Base-by-base conservation (phyloP, 805 yeast species). In the Cyberlindnera petersonii region DNA sequence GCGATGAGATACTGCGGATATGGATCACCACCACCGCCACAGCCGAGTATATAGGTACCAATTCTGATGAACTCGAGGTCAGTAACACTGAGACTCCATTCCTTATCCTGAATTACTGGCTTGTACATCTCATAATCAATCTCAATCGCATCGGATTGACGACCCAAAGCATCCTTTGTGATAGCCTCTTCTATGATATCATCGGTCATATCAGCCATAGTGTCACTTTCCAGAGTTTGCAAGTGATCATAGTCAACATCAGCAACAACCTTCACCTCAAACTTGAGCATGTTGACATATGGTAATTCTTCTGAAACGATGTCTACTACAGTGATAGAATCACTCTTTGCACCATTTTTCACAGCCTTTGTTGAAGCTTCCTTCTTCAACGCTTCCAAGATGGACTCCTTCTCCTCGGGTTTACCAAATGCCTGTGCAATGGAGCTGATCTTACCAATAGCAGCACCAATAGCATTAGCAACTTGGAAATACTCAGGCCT, bases 21-120 rank as follows among this genome's bases (percentile, higher is more conserved):
- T 16, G 77, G 76, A 38, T 62, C 64, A 23, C 77, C 77, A 17
- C 77, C 77, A 13, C 77, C 77, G 4, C 76, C 77, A 53, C 72
- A 66, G 3, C 77, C 77, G 4, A 72, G 59, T 39, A 71, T 68
- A 44, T 71, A 71, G 16, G 66, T 55, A 9, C 77, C 77, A 33
- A 68, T 59, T 18, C 65, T 50, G 11, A 72, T 39, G 43, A 61
- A 66, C 26, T 69, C 75, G 31, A 58, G 44, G 50, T 72, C 76
- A 1, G 52, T 55, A 40, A 17, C 24, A 13, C 24, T 31, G 61
- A 69, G 36, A 6, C 58, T 33, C 74, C 74, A 70, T 30, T 42
- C 53, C 59, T 64, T 43, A 8, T 41, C 27, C 35, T 46, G 55
- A 24, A 63, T 50, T 6, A 30, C 24, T 1, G 74, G 73, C 26